Percentiles rank a stretch among this genome's conserved stretches.
Conservation (phyloP, 352 stramenopile genomes). For the Aphanomyces cochlioides region DNA sequence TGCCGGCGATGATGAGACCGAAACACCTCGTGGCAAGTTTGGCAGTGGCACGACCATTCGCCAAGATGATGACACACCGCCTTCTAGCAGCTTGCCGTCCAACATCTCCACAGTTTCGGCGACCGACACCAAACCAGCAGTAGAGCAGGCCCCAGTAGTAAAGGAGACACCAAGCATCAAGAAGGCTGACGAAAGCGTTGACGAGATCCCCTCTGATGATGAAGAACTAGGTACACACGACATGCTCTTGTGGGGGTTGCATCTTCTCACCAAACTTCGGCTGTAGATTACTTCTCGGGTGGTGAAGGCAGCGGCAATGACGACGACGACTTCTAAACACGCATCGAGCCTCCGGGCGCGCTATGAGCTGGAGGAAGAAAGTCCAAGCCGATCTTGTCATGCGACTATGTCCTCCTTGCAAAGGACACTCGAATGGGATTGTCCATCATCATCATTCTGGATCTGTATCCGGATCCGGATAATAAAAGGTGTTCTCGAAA, state of each 20-base stretch:
- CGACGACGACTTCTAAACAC: slow-evolving; percentile 71
- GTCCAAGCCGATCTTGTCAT: too few species aligned
- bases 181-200: slow-evolving; percentile 22
- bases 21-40: background rate
- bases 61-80: too few species aligned
- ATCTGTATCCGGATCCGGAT: slow-evolving; percentile 26
- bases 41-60: background rate
- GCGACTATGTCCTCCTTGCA: too few species aligned
- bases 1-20: slow-evolving; percentile 4
- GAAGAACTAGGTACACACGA: slow-evolving; percentile 23
- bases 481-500: slow-evolving; percentile 4
- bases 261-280: background rate
- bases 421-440: too few species aligned
- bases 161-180: background rate
- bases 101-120: too few species aligned
- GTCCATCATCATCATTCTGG: too few species aligned
- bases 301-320: slow-evolving; percentile 37
- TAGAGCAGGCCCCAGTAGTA: background rate
- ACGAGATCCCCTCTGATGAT: slow-evolving; percentile 27
- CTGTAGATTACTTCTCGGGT: slow-evolving; percentile 29
- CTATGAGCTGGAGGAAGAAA: background rate
- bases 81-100: too few species aligned
- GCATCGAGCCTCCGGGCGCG: background rate
- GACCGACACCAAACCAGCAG: too few species aligned
- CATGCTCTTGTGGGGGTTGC: background rate